These are phyloP conservation scores for Tilletiaria anomala DNA, from an alignment of 1,284 basidiomycete genomes.

Conservation along the genomic window DNA sequence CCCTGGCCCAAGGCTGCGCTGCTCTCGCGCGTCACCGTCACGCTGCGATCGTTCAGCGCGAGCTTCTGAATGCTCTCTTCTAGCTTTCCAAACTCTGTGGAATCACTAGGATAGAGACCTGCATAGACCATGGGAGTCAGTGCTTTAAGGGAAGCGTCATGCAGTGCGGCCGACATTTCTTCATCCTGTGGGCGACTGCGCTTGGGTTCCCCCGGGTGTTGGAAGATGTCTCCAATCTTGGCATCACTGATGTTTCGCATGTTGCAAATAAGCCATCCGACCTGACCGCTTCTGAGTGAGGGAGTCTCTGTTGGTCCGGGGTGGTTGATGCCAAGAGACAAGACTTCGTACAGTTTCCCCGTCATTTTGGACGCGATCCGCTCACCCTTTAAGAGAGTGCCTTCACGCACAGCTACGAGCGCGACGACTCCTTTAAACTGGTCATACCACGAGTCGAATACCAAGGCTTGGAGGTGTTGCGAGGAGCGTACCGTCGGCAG, in stretches of 20 bases:
- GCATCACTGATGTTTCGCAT: conserved; percentile 99
- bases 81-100: conserved; percentile 75
- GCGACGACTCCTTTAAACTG: conserved; percentile 92
- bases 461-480: conserved; percentile 52
- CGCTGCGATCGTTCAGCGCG: conserved; percentile 68
- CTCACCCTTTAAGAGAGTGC: conserved; percentile 46
- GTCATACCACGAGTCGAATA: conserved; percentile 88
- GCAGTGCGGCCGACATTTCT: conserved; percentile 70
- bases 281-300: conserved; percentile 68
- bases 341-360: conserved; percentile 78
- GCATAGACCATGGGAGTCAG: conserved; percentile 95
- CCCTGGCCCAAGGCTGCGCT: conserved; percentile 91
- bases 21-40: conserved; percentile 80
- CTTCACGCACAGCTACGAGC: conserved; percentile 59
- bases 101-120: conserved; percentile 85
- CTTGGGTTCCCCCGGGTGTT: conserved; percentile 56
- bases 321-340: conserved; percentile 80
- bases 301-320: conserved; percentile 44
- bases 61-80: conserved; percentile 91
- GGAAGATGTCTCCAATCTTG: conserved; percentile 82
- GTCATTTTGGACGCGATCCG: conserved; percentile 69
- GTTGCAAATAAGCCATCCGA: conserved; percentile 71
- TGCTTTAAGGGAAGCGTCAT: conserved; percentile 76
- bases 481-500: conserved; percentile 8
- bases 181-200: too few species aligned